These are phyloP conservation scores for Calonectria multiphialidica DNA, from an alignment of 2,329 filamentous ascomycete species.

Conservation along the genomic window DNA sequence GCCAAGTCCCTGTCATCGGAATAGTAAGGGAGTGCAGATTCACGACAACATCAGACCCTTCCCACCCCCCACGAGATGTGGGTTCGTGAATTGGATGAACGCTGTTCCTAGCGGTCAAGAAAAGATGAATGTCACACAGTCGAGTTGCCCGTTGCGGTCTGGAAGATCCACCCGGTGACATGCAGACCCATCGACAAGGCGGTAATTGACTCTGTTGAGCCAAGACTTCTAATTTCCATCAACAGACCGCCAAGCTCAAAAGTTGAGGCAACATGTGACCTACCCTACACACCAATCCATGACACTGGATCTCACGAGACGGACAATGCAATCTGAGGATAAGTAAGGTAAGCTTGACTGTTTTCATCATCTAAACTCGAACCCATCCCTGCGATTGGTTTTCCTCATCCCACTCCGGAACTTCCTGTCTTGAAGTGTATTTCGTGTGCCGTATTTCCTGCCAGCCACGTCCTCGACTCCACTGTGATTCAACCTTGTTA, in stretches of 20 bases:
- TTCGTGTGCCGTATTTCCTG: no score
- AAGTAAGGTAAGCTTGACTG: no score
- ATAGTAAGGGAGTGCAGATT: background rate
- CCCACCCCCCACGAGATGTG: background rate
- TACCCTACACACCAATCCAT: background rate
- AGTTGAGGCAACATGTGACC: background rate
- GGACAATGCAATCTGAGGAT: no score
- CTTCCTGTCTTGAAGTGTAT: no score
- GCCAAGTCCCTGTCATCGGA: background rate
- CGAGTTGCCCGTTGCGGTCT: background rate
- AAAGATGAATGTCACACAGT: background rate
- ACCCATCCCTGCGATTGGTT: no score
- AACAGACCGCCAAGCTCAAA: background rate
- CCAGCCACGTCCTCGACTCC: background rate
- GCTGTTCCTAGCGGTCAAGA: conserved; percentile 1
- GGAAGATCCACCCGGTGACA: background rate
- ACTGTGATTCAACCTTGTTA: background rate
- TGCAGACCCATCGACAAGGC: background rate
- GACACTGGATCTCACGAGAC: no score
- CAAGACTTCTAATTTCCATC: background rate
- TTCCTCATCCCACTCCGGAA: no score
- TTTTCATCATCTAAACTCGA: no score
- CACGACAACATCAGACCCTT: conserved; percentile 1
- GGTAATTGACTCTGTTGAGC: background rate
- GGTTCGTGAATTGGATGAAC: background rate